A percentile compares a stretch with the other conserved stretches of the same genome.
Conservation (phyloP, 148 eudicot species). For the Heliosperma pusillum region DNA sequence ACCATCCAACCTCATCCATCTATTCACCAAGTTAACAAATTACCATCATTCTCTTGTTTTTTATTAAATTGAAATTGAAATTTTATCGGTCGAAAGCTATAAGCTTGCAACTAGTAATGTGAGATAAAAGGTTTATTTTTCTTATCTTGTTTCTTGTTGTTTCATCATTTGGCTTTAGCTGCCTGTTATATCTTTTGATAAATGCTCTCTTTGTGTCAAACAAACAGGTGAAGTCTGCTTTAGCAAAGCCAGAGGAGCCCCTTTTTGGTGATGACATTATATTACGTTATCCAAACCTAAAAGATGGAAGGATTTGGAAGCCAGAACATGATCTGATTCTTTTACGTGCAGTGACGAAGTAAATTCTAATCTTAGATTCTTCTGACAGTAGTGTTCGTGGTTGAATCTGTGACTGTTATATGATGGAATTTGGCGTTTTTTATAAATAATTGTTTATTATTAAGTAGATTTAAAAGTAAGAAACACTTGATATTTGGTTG, state of each 20-base stretch:
- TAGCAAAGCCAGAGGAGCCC: slow-evolving; percentile 40
- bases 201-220: slow-evolving; percentile 1
- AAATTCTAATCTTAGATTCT: slow-evolving; percentile 28
- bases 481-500: background rate
- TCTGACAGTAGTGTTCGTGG: background rate
- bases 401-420: background rate
- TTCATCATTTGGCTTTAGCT: background rate
- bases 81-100: background rate
- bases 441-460: background rate
- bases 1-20: background rate
- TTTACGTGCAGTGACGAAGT: slow-evolving; percentile 77
- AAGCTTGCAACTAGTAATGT: background rate
- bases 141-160: background rate
- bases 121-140: background rate
- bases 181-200: background rate
- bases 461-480: background rate
- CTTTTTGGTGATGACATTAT: slow-evolving; percentile 66
- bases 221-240: slow-evolving; percentile 49
- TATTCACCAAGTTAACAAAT: background rate
- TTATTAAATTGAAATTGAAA: background rate
- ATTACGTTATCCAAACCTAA: slow-evolving; percentile 60
- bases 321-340: slow-evolving; percentile 68
- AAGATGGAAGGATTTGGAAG: slow-evolving; percentile 81
- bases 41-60: background rate
- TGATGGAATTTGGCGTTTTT: background rate